A percentile compares a stretch with the other conserved stretches of the same genome.
These are phyloP conservation scores for Albugo laibachii DNA, from an alignment of 352 stramenopile species.

Conservation along the genomic window DNA sequence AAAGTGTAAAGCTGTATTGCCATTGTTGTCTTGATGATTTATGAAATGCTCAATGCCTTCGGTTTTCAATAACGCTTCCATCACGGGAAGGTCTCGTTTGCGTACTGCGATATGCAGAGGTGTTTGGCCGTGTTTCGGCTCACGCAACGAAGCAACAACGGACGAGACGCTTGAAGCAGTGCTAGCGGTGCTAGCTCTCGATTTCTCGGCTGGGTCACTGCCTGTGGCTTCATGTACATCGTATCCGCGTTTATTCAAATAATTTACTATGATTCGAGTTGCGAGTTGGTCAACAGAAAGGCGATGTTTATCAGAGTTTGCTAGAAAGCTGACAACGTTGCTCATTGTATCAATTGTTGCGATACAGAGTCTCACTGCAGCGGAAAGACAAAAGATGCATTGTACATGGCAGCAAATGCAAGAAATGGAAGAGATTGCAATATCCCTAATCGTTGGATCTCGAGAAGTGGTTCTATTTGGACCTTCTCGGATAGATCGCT, in stretches of 20 bases:
- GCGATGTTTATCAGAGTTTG: no score
- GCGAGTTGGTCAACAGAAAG: no score
- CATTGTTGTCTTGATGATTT: constrained; percentile 51
- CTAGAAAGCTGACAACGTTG: no score
- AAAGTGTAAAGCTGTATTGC: constrained; percentile 69
- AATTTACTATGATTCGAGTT: constrained; percentile 17
- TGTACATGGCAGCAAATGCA: no score
- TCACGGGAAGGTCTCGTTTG: constrained; percentile 40
- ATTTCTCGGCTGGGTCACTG: constrained; percentile 10
- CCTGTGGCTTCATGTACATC: constrained; percentile 40
- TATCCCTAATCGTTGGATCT: no score
- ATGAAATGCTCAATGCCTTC: constrained; percentile 48
- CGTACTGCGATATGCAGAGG: constrained; percentile 67
- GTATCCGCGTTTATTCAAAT: constrained; percentile 70
- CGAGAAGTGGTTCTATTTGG: no score
- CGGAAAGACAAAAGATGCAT: no score
- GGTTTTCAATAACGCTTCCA: constrained; percentile 49
- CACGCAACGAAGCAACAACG: constrained; percentile 36
- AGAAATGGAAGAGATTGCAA: no score
- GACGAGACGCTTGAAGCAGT: constrained; percentile 45
- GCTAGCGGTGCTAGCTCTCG: constrained; percentile 38
- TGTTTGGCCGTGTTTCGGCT: constrained; percentile 53
- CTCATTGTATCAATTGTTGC: no score
- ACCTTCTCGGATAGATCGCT: no score
- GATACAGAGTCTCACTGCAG: no score